Evolutionary conservation across 768 basidiomycete genomes (phyloP).

Genomic region (Paxillus rubicundulus): DNA sequence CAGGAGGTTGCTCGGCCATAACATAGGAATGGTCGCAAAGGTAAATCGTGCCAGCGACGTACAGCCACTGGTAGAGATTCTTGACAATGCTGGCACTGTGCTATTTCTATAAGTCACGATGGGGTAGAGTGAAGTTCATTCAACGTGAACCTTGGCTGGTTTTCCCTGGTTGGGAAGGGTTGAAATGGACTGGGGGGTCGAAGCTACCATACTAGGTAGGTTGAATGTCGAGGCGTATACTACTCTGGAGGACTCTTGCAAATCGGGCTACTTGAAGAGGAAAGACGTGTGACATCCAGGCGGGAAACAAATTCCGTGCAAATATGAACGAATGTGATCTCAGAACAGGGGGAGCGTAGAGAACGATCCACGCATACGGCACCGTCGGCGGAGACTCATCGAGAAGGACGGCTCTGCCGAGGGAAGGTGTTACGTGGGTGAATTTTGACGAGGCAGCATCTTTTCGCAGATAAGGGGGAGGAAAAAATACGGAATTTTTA

Average conservation of each 20-base stretch:
- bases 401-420: conserved; percentile 22
- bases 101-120: neutral
- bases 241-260: conserved; percentile 2
- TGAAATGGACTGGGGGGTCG: conserved; percentile 20
- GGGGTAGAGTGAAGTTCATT: neutral
- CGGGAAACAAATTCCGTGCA: conserved; percentile 12
- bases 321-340: conserved; percentile 1
- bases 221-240: conserved; percentile 21
- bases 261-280: conserved; percentile 1
- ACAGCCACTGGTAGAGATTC: conserved; percentile 19
- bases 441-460: conserved; percentile 32
- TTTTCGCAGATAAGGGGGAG: conserved; percentile 32
- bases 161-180: conserved; percentile 5
- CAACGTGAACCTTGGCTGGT: neutral
- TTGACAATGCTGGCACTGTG: neutral
- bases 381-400: conserved; percentile 32
- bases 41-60: conserved; percentile 22
- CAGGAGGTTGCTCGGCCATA: neutral
- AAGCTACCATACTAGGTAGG: conserved; percentile 24
- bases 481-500: conserved; percentile 35
- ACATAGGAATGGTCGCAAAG: conserved; percentile 10
- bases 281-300: neutral
- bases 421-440: conserved; percentile 35
- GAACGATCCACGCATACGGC: conserved; percentile 19
- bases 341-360: conserved; percentile 7